Evolutionary conservation across 2,329 filamentous ascomycete species (phyloP).

Genomic region (Claviceps quebecensis): DNA sequence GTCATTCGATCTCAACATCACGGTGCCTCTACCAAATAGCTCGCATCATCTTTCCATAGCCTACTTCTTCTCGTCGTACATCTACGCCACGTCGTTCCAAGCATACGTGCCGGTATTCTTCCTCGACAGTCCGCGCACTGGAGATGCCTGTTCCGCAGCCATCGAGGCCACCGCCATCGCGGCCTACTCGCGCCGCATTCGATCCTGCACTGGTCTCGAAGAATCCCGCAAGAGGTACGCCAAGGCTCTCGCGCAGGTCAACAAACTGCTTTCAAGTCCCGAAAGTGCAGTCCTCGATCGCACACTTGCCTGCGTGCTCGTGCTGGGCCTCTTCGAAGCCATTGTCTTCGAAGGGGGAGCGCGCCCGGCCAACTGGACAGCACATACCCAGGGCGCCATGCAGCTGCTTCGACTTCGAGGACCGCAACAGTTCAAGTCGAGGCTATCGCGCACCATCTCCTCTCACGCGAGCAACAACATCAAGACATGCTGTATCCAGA

Average conservation of each 20-base stretch:
- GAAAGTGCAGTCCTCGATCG: constrained; percentile 11
- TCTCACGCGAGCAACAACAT: constrained; percentile 15
- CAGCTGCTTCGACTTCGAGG: constrained; percentile 15
- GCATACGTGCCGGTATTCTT: constrained; percentile 12
- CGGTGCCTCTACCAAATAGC: neutral
- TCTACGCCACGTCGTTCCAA: constrained; percentile 13
- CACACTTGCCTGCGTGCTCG: constrained; percentile 14
- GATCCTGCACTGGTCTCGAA: constrained; percentile 8
- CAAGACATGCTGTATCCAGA: constrained; percentile 14
- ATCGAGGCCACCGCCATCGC: constrained; percentile 13
- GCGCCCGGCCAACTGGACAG: constrained; percentile 13
- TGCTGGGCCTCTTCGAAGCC: constrained; percentile 16
- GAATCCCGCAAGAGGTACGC: constrained; percentile 11
- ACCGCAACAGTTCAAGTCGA: constrained; percentile 9
- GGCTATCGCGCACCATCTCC: constrained; percentile 11
- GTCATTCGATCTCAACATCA: neutral
- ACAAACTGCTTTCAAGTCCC: constrained; percentile 8
- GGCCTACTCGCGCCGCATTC: constrained; percentile 10
- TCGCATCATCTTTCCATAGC: neutral
- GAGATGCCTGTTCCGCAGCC: constrained; percentile 11
- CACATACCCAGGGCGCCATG: constrained; percentile 13
- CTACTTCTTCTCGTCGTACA: constrained; percentile 13
- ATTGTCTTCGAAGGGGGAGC: constrained; percentile 13
- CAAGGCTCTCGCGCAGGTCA: constrained; percentile 9
- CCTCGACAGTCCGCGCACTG: neutral